These are phyloP conservation scores for Pueraria montana DNA, from an alignment of 306 rosid species.

Conservation along the genomic window DNA sequence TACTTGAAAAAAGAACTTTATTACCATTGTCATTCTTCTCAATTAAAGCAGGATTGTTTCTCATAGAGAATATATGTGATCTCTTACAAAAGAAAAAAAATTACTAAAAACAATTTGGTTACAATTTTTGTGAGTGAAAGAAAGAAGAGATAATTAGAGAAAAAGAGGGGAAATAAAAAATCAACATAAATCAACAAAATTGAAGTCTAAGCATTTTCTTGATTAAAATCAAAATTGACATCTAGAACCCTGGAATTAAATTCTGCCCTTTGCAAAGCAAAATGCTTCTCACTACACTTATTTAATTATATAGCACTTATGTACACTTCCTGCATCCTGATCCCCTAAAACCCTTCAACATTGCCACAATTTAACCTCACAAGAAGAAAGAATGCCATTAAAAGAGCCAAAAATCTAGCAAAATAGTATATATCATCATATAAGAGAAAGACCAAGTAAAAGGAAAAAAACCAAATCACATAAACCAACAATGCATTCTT, in stretches of 20 bases:
- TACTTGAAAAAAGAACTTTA: no score
- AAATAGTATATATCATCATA: no score
- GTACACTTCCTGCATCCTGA: conserved; percentile 38
- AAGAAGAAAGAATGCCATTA: background rate
- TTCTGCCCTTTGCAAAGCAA: conserved; percentile 19
- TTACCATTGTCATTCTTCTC: no score
- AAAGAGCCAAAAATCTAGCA: background rate
- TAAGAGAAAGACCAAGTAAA: no score
- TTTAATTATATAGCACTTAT: conserved; percentile 25
- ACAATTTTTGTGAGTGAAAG: background rate
- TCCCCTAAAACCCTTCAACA: conserved; percentile 15
- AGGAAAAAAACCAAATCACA: conserved; percentile 15
- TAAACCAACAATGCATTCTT: background rate
- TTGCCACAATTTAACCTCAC: conserved; percentile 13
- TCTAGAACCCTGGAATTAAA: background rate
- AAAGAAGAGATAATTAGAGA: background rate
- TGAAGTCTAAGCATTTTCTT: conserved; percentile 25
- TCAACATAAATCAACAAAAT: conserved; percentile 6
- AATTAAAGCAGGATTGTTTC: no score
- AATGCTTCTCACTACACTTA: background rate
- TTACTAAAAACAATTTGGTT: background rate
- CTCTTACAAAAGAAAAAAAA: no score
- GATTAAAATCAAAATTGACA: conserved; percentile 31
- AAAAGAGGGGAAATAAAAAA: background rate
- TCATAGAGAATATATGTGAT: no score